Conservation (phyloP, 306 rosid genomes). For the Vigna unguiculata region DNA sequence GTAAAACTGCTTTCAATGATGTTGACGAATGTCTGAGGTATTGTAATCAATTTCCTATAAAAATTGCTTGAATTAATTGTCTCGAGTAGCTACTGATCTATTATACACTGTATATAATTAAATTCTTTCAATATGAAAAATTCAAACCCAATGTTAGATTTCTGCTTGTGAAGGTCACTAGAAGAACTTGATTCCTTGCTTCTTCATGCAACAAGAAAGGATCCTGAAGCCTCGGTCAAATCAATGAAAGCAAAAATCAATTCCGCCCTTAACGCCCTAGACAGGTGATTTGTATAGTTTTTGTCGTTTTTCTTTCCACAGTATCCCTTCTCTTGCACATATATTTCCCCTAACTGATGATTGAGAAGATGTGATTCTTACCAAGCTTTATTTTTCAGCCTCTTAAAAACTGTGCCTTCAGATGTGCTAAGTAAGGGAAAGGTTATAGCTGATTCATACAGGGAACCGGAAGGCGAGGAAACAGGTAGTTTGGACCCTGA, state of each 20-base stretch:
- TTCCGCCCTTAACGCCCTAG: slow-evolving; percentile 66
- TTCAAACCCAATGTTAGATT: slow-evolving; percentile 27
- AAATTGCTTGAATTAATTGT: not conserved
- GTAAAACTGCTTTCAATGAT: slow-evolving; percentile 61
- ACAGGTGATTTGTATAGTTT: slow-evolving; percentile 59
- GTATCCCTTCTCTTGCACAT: slow-evolving; percentile 7
- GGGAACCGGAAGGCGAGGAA: slow-evolving; percentile 58
- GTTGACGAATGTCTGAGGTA: slow-evolving; percentile 95
- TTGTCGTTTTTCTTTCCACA: not conserved
- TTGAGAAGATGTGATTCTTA: slow-evolving; percentile 26
- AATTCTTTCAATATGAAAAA: slow-evolving; percentile 33
- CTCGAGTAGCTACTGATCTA: slow-evolving; percentile 12
- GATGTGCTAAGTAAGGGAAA: slow-evolving; percentile 81
- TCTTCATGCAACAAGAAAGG: slow-evolving; percentile 87
- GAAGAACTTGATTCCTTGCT: slow-evolving; percentile 89
- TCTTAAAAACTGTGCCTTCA: slow-evolving; percentile 83
- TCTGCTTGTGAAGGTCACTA: slow-evolving; percentile 64
- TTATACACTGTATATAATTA: not conserved
- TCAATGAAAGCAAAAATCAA: slow-evolving; percentile 75
- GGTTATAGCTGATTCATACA: slow-evolving; percentile 78
- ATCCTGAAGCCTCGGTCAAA: slow-evolving; percentile 70
- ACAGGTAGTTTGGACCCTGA: slow-evolving; percentile 61
- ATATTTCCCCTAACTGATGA: not conserved
- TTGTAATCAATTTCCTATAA: slow-evolving; percentile 15
- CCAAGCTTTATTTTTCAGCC: slow-evolving; percentile 65